These are phyloP conservation scores for Sicyos baderoa DNA, from an alignment of 306 rosid species.

Conservation along the genomic window DNA sequence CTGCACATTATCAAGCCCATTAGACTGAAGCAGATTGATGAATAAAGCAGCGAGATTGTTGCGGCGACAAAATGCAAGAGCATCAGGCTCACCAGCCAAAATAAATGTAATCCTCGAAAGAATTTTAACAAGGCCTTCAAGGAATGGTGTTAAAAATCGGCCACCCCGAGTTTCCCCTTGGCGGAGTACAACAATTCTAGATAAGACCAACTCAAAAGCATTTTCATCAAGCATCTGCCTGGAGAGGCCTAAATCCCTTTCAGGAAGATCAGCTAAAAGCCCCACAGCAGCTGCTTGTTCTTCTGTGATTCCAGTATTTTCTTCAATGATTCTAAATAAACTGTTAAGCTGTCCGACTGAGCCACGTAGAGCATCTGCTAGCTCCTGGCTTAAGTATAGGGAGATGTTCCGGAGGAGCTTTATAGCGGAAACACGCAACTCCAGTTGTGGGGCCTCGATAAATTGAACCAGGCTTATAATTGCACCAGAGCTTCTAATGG, in stretches of 20 bases:
- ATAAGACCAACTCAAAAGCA: conserved; percentile 56
- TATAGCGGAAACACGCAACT: conserved; percentile 74
- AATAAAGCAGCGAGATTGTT: conserved; percentile 57
- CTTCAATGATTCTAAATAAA: conserved; percentile 72
- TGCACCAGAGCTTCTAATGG: conserved; percentile 97
- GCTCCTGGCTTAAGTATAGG: conserved; percentile 80
- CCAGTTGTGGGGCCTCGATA: conserved; percentile 89
- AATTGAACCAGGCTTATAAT: conserved; percentile 87
- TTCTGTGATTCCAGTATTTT: conserved; percentile 67
- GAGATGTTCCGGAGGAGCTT: conserved; percentile 78
- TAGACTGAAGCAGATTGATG: conserved; percentile 68
- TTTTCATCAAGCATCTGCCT: conserved; percentile 89
- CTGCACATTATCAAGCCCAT: conserved; percentile 88
- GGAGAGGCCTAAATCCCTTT: conserved; percentile 93
- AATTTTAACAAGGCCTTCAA: conserved; percentile 84
- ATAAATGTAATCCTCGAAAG: conserved; percentile 72
- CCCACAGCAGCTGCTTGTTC: conserved; percentile 92
- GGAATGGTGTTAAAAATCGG: conserved; percentile 81
- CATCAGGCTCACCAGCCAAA: conserved; percentile 62
- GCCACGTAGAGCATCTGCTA: conserved; percentile 93
- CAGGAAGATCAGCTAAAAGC: conserved; percentile 87
- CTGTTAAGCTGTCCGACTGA: conserved; percentile 89
- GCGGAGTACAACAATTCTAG: conserved; percentile 51
- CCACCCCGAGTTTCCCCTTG: conserved; percentile 70
- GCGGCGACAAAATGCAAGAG: conserved; percentile 61